phyloP scores from a whole-genome alignment of 441 rosid species.

The Erodium moschatum region DNA sequence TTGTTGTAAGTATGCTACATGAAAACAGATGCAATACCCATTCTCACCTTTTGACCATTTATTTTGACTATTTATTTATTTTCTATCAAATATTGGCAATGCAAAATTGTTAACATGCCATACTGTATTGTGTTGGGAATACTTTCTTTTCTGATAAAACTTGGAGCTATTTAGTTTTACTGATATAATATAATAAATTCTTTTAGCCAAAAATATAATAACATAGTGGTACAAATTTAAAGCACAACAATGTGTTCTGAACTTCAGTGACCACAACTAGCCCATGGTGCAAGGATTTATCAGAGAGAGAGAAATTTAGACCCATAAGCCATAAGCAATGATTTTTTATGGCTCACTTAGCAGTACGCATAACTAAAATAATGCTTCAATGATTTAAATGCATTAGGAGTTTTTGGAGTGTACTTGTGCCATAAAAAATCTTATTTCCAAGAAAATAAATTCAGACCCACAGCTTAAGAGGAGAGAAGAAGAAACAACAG shows the following conservation, averaged over 20 bases:
- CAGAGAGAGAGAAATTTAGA: background rate
- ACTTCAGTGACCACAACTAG: conserved; percentile 1
- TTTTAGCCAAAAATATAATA: background rate
- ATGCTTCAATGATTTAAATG: background rate
- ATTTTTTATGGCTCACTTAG: too few relatives aligned
- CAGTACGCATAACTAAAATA: background rate
- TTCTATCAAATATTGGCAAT: background rate
- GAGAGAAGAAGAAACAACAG: background rate
- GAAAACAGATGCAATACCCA: background rate
- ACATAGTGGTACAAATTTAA: background rate
- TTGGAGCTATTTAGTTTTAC: conserved; percentile 3
- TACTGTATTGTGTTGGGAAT: conserved; percentile 4
- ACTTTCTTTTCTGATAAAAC: conserved; percentile 3
- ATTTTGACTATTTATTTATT: background rate
- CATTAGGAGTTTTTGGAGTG: background rate
- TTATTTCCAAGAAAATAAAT: background rate
- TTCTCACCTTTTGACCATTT: background rate
- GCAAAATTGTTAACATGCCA: background rate
- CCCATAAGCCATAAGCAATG: too few relatives aligned
- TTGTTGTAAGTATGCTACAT: conserved; percentile 9
- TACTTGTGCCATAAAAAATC: background rate
- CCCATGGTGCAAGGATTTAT: conserved; percentile 2
- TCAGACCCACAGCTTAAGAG: background rate
- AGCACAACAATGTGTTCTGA: background rate
- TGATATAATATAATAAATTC: conserved; percentile 2